These are phyloP conservation scores for Byssothecium circinans DNA, from an alignment of 2,329 filamentous ascomycete genomes.

Conservation along the genomic window DNA sequence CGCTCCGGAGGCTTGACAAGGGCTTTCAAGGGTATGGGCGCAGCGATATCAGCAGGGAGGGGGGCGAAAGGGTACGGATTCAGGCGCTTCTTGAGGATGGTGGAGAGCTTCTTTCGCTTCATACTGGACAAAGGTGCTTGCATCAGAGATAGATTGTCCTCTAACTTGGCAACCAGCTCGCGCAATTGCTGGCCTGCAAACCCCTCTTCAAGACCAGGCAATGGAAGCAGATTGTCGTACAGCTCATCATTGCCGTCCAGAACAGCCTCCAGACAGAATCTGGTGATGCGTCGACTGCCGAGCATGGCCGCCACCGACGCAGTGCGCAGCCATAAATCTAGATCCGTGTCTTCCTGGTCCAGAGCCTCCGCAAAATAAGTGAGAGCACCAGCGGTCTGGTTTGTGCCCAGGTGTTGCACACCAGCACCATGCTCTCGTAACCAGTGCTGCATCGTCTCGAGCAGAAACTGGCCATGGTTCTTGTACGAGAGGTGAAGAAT, in stretches of 20 bases:
- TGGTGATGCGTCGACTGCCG: conserved; percentile 59
- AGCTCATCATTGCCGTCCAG: conserved; percentile 63
- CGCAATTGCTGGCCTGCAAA: conserved; percentile 41
- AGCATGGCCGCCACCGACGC: conserved; percentile 60
- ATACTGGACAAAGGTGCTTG: conserved; percentile 54
- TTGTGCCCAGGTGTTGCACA: conserved; percentile 36
- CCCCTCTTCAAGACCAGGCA: conserved; percentile 54
- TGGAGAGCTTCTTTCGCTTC: conserved; percentile 54
- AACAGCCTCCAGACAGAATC: conserved; percentile 66
- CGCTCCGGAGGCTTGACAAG: conserved; percentile 38
- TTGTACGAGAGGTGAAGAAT: conserved; percentile 93
- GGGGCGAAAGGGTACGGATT: conserved; percentile 54
- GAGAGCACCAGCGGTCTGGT: conserved; percentile 42
- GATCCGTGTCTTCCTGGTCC: conserved; percentile 65
- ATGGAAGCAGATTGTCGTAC: conserved; percentile 54
- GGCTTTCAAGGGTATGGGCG: conserved; percentile 16
- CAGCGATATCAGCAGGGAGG: conserved; percentile 39
- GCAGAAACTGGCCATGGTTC: conserved; percentile 86
- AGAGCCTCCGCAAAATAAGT: conserved; percentile 62
- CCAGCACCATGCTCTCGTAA: conserved; percentile 35
- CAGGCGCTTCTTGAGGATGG: conserved; percentile 55
- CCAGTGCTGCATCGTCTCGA: conserved; percentile 70
- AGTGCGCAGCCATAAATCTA: conserved; percentile 65
- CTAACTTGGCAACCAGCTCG: conserved; percentile 52
- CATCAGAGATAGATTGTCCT: conserved; percentile 58